Base-by-base conservation (phyloP, 2,329 filamentous ascomycete species). In the Alternaria gaisen region DNA sequence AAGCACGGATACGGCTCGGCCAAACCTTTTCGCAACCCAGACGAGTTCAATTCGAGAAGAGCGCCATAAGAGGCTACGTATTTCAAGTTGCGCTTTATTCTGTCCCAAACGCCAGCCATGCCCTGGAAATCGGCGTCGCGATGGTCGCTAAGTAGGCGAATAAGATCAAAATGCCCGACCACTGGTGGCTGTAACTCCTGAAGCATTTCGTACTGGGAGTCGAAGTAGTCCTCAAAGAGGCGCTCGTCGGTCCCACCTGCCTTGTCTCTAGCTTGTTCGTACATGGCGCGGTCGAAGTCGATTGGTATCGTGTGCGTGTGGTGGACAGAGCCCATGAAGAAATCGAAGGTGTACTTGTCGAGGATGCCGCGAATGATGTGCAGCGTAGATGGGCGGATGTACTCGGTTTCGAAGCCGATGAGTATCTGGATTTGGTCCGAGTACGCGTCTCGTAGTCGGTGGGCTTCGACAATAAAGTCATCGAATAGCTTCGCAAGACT, bases 131-230 rank as follows among this genome's bases (percentile, higher is more conserved):
- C 87, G 40, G 85, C 78, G 50, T 86, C 86, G 0, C 91, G 90
- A 20, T 91, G 84, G 58, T 88, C 85, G 70, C 91, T 93, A 76
- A 95, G 84, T 65, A 99, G 81, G 12, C 94, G 85, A 56, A 98
- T 90, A 20, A 99, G 86, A 80, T 99, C 95, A 76, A 99, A 97
- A 80, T 99, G 95, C 0, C 94, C 95, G 4, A 99, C 90, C 12
- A 99, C 85, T 8, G 87, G 87, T 32, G 95, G 95, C 68, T 83
- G 82, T 65, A 97, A 79, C 8, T 86, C 83, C 55, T 80, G 79
- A 47, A 99, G 83, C 94, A 99, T 97, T 20, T 88, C 87, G 62
- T 86, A 85, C 81, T 98, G 95, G 68, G 89, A 83, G 77, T 98
- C 94, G 76, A 97, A 98, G 81, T 97, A 99, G 65, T 88, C 87